These are phyloP conservation scores for Plasmopara viticola DNA, from an alignment of 352 stramenopile genomes.

Conservation along the genomic window DNA sequence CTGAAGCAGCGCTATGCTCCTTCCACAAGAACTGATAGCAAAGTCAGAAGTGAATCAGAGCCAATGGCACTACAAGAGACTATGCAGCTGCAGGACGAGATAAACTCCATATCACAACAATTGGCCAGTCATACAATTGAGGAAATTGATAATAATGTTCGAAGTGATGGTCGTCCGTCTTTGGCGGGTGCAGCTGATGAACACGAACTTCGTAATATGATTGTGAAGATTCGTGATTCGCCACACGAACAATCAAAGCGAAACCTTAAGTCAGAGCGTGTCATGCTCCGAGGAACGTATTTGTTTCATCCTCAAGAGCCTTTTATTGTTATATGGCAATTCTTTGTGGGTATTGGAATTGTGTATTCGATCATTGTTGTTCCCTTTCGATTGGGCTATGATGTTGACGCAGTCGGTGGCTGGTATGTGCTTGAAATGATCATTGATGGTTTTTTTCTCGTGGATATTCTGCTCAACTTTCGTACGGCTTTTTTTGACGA, in stretches of 20 bases:
- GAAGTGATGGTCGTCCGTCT: slow-evolving; percentile 9
- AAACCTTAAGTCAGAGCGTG: slow-evolving; percentile 44
- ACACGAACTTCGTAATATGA: slow-evolving; percentile 29
- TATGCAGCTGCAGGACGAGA: slow-evolving; percentile 11
- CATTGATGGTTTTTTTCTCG: slow-evolving; percentile 79
- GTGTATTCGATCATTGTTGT: slow-evolving; percentile 87
- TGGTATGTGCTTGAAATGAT: slow-evolving; percentile 65
- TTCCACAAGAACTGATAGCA: background rate
- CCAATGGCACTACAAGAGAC: slow-evolving; percentile 1
- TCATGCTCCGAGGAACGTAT: slow-evolving; percentile 63
- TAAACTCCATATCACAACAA: slow-evolving; percentile 13
- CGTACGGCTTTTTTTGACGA: slow-evolving; percentile 80
- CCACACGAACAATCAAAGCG: slow-evolving; percentile 31
- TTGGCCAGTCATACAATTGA: slow-evolving; percentile 8
- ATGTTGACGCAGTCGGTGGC: slow-evolving; percentile 40
- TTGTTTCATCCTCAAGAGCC: slow-evolving; percentile 69
- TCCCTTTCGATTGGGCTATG: slow-evolving; percentile 83
- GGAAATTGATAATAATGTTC: background rate
- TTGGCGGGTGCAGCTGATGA: slow-evolving; percentile 18
- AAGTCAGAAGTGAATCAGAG: background rate
- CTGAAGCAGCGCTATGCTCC: slow-evolving; percentile 15
- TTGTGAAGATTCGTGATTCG: slow-evolving; percentile 48
- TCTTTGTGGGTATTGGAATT: slow-evolving; percentile 69
- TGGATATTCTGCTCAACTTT: slow-evolving; percentile 87
- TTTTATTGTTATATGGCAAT: slow-evolving; percentile 67